Base-by-base conservation (phyloP, 78 protist species). In the Cavenderia fasciculata region DNA sequence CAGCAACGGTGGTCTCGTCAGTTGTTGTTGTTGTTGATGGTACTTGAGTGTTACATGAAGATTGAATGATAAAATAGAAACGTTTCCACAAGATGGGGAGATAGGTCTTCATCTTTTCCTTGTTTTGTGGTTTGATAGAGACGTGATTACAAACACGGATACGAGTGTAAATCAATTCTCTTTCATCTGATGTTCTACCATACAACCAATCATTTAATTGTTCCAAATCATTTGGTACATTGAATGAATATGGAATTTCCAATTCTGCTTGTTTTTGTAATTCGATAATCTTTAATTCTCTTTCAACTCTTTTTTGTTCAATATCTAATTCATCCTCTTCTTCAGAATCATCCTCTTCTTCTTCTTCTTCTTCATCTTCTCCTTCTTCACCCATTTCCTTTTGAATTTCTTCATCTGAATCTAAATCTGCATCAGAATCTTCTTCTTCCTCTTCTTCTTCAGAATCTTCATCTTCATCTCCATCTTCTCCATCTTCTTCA, bases 81-180 rank as follows among this genome's bases (percentile, higher is more conserved):
- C 90, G 56, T 62, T 69, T 76, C 41, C 61, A 82, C 14, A 82
- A 34, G 27, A 82, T 47, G 43, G 75, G 93, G 23, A 77, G 51
- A 23, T 70, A 77, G 7, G n/a, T 77, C 34, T 74, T 68, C 86
- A 87, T 87, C 38, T 87, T 87, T 29, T 87, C 93, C 41, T 87
- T 87, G 74, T 87, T 87, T 44, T 77, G 88, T 47, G 85, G 88
- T 54, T 87, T 87, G 38, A 87, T 52, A n/a, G 86, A 74, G 29
- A 77, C 54, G 57, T 87, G 93, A 65, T 87, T 87, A 46, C 93
- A 87, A 23, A 77, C 71, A 52, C 93, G 43, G 44, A 87, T 87
- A 70, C 93, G 73, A 19, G 38, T 57, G 12, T 70, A 59, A 31
- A 87, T 65, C 7, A 46, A 19, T 29, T 54, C 40, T 25, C 59